Conservation (phyloP, 805 yeast species). For the Lipomyces chichibuensis region DNA sequence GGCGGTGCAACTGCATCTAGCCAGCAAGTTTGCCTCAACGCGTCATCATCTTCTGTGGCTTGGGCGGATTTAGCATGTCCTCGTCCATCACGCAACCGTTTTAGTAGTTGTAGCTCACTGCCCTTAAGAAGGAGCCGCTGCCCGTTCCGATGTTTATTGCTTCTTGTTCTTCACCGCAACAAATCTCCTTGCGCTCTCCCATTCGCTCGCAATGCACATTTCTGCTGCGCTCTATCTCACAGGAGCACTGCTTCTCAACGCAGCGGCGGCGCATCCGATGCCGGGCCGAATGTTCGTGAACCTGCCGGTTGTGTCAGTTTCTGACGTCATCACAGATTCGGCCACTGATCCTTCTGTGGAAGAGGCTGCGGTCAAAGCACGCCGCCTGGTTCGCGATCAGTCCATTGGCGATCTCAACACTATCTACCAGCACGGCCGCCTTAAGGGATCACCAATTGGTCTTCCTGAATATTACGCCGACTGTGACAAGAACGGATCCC, state of each 20-base stretch:
- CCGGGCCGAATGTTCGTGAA: not conserved
- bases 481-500: constrained; percentile 64
- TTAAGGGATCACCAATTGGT: constrained; percentile 60
- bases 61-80: not conserved
- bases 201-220: not conserved
- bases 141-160: not conserved
- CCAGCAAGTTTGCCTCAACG: not conserved
- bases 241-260: not conserved
- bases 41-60: not conserved
- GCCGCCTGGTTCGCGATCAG: constrained; percentile 61
- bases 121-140: not conserved
- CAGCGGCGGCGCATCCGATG: not conserved
- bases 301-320: not conserved
- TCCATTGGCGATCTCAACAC: constrained; percentile 64
- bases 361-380: constrained; percentile 57
- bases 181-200: not conserved
- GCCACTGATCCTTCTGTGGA: constrained; percentile 24
- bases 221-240: not conserved
- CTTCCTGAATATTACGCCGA: constrained; percentile 76
- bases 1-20: not conserved
- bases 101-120: not conserved
- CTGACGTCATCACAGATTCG: not conserved
- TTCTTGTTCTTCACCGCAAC: not conserved
- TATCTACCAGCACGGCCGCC: constrained; percentile 48
- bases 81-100: not conserved